Conservation (phyloP, 345 rosid species). For the Limnanthes douglasii region DNA sequence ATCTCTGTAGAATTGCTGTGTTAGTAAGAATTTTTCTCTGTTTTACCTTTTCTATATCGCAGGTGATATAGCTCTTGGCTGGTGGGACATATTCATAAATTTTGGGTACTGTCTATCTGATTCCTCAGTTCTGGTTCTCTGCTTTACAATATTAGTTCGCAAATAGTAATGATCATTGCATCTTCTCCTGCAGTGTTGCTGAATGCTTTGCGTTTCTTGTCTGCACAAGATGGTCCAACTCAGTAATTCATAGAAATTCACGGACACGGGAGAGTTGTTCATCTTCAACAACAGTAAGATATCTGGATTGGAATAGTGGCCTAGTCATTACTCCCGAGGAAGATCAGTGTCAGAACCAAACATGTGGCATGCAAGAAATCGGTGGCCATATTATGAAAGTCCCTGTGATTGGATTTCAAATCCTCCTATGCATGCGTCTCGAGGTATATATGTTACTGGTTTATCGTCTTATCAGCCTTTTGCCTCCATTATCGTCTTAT, state of each 20-base stretch:
- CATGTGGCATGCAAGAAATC: constrained; percentile 76
- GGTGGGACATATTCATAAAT: constrained; percentile 95
- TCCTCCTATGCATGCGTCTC: constrained; percentile 81
- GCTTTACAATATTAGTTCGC: background rate
- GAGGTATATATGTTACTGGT: constrained; percentile 33
- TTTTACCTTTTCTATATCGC: constrained; percentile 12
- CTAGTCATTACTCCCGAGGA: constrained; percentile 54
- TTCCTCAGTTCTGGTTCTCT: constrained; percentile 2
- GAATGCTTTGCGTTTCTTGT: constrained; percentile 95
- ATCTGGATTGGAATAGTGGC: constrained; percentile 93
- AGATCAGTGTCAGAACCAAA: constrained; percentile 36
- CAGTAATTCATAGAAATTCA: constrained; percentile 58
- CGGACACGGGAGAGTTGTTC: constrained; percentile 35
- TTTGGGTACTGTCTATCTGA: constrained; percentile 42
- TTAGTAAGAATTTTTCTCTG: constrained; percentile 3
- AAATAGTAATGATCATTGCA: constrained; percentile 10
- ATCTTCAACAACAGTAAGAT: constrained; percentile 40
- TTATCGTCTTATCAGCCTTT: constrained; percentile 5
- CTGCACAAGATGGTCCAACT: constrained; percentile 92
- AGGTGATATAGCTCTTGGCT: constrained; percentile 90
- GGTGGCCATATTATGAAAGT: constrained; percentile 93
- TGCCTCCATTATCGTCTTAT: constrained; percentile 11
- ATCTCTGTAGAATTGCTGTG: too few species aligned
- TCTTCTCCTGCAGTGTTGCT: constrained; percentile 55
- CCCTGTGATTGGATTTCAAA: constrained; percentile 76